These are phyloP conservation scores for Kodamaea lidongshanica DNA, from an alignment of 805 yeast species.

Conservation along the genomic window DNA sequence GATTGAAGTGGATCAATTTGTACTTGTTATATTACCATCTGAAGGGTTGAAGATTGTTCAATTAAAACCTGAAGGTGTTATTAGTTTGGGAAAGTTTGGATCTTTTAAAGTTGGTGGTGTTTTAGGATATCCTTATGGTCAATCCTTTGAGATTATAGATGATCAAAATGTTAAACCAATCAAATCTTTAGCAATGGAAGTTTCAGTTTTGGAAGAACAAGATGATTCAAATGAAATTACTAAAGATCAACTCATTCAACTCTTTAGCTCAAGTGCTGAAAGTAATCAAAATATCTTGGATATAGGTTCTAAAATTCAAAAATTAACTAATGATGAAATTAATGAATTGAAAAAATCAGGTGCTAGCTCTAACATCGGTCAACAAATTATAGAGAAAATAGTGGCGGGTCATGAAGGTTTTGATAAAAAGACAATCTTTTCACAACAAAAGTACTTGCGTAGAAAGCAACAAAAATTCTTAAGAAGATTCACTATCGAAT, in stretches of 20 bases:
- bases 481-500: constrained; percentile 76
- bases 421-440: constrained; percentile 78
- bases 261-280: constrained; percentile 45
- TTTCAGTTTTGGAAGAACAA: constrained; percentile 24
- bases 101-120: constrained; percentile 67
- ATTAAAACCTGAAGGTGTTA: constrained; percentile 50
- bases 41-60: constrained; percentile 70
- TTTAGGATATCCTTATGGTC: constrained; percentile 80
- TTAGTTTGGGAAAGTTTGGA: constrained; percentile 90
- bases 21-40: constrained; percentile 73
- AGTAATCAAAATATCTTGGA: constrained; percentile 61
- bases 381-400: constrained; percentile 73
- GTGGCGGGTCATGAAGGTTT: constrained; percentile 81
- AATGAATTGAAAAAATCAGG: constrained; percentile 73
- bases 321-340: constrained; percentile 71
- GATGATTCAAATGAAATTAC: constrained; percentile 23
- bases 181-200: constrained; percentile 25
- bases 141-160: constrained; percentile 76
- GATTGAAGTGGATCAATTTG: constrained; percentile 48
- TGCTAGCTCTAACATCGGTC: constrained; percentile 56
- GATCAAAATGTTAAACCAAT: constrained; percentile 48
- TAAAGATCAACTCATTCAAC: constrained; percentile 30
- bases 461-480: constrained; percentile 90
- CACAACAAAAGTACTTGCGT: constrained; percentile 86
- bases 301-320: constrained; percentile 67